Evolutionary conservation across 1,284 basidiomycete species (phyloP), one percentile per base, ranked within the genome.

Genomic region (Naganishia sp.): DNA sequence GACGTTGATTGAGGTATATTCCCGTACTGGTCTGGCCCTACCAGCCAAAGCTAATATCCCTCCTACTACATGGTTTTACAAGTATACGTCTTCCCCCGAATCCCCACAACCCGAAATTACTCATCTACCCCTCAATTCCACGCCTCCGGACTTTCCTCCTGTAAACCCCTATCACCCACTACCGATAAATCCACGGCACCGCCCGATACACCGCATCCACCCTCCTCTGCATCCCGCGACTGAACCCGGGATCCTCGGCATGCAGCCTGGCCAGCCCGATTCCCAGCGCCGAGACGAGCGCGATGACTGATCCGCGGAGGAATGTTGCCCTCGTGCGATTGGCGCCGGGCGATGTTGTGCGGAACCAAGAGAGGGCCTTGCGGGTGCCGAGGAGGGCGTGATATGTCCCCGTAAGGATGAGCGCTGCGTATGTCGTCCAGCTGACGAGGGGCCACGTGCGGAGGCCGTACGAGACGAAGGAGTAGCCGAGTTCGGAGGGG

Each of bases 401-500:
- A 66, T 68, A 75, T 13, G 68, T 55, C 9, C 67, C 74, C 2
- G 70, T 60, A 0, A 69, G 72, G 0, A 73, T 67, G 25, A 78
- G 64, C 0, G 50, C 54, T 3, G 74, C 64, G 59, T 76, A 77
- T 7, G 67, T 68, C 55, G 68, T 56, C 55, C 33, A 66, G 64
- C 68, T 73, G 68, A 68, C 70, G 13, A 48, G 21, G 15, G 59
- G 68, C 67, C 56, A 68, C 54, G 45, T 28, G 25, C 53, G 57
- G 23, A 77, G 54, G 6, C 73, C 72, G 69, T 75, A 75, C 1
- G 72, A 74, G 10, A 75, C 76, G 64, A 75, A 78, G 46, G 77
- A 75, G 68, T 74, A 78, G 4, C 72, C 74, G 5, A 78, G 69
- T 64, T 79, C 78, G 18, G 68, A 68, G 11, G 77, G 77, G 0